Base-by-base conservation (phyloP, 495 filamentous ascomycete species). In the Clavariopsis aquatica region DNA sequence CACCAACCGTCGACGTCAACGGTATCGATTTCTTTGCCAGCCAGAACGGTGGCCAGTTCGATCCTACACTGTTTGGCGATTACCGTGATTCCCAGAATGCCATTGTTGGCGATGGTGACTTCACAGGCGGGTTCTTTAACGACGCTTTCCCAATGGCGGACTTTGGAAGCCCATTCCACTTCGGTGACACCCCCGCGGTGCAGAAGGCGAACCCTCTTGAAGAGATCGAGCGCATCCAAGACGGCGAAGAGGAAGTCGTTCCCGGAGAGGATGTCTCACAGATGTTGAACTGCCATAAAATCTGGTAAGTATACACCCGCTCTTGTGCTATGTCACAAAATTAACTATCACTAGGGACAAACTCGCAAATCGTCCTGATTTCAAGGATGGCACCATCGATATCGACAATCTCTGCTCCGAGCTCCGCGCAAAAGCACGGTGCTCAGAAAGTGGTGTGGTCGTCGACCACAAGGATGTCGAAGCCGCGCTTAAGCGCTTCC, bases 371-470 rank as follows among this genome's bases (percentile, higher is more conserved):
- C 94, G 92, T 75, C 88, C 92, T 52, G 91, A 87, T 71, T 94
- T 94, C 72, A 88, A 89, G 69, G 87, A 83, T 51, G 93, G 92
- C 68, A 90, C 93, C 66, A 85, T 96, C 64, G 94, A 99, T 68
- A 88, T 99, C 68, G 95, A 99, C 72, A 83, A 85, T 57, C 82
- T 99, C 13, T 99, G 95, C 77, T 86, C 88, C 6, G 92, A 99
- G 65, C 83, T 99, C n/a, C 88, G 92, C 60, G 88, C 89, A 70
- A 99, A 99, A 78, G 95, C 95, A 49, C 93, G 93, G 73, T 99
- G 95, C 73, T 95, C 92, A 1, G 94, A 95, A 71, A 85, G 82
- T 26, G 93, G 94, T 27, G 89, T 93, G n/a, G 91, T 97, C 23
- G 89, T 98, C 52, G 88, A 91, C 68, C 84, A 96, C 77, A 85